Evolutionary conservation across 2,329 filamentous ascomycete genomes (phyloP), one percentile per base, ranked within the genome.

Genomic region (Thyridium curvatum): DNA sequence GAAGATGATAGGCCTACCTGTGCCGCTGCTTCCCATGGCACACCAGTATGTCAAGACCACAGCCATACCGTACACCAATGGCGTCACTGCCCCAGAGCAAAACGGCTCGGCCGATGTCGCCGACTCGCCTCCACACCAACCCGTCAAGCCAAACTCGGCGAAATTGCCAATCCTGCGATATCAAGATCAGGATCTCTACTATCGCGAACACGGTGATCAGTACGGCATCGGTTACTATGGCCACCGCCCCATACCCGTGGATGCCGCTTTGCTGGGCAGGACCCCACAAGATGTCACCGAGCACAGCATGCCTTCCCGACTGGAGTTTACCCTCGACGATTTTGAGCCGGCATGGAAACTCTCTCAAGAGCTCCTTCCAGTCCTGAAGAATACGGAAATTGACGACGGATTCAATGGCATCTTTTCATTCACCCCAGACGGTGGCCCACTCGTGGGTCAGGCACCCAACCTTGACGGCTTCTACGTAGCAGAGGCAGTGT

Each of bases 11-110:
- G 77, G 68, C 4, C 48, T 80, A 12, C 59, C 69, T 2, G 67
- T 82, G 16, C 78, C 78, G 7, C 56, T 82, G 4, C 64, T 79
- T 1, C 78, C 78, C 3, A 65, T 82, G 41, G 78, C 69, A 1
- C 78, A 82, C 39, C 78, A 82, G 46, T 82, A 82, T 45, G 78
- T 64, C 36, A 82, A 80, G 56, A 82, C 78, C 1, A 77, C 71
- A 0, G 43, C 72, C 0, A 60, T 82, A 0, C 66, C 69, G 1
- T 26, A 26, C 21, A 26, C 21, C 6, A 26, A 26, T 26, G 21
- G 58, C 35, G 54, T 71, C 5, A 54, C 57, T 8, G 60, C 30
- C 6, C 5, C 60, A 35, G 57, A 65, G 41, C 60, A 71, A 50
- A 41, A 52, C 12, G 30, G n/a, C n/a, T n/a, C n/a, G n/a, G n/a